Conservation (phyloP, 164 flowering plant genomes). For the Chimonanthus praecox region DNA sequence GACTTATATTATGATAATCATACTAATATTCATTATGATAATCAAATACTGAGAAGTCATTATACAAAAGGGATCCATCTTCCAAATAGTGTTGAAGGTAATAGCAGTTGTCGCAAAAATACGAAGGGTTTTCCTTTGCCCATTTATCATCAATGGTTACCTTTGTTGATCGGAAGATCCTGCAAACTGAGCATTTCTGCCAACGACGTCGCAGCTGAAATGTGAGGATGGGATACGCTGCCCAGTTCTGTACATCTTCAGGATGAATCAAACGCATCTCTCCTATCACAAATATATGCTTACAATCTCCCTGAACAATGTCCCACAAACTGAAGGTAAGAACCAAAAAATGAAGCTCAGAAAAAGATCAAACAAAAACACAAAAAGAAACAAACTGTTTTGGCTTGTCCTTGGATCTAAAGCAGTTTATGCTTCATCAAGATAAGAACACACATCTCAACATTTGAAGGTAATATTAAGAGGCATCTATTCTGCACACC, state of each 20-base stretch:
- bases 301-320: constrained; percentile 62
- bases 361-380: no score
- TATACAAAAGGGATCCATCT: constrained; percentile 37
- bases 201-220: constrained; percentile 37
- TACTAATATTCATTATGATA: constrained; percentile 24
- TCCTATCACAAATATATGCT: constrained; percentile 68
- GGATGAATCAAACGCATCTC: constrained; percentile 89
- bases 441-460: no score
- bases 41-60: constrained; percentile 40
- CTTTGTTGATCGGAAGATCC: constrained; percentile 50
- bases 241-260: constrained; percentile 63
- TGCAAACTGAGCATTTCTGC: constrained; percentile 66
- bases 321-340: background rate
- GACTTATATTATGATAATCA: background rate
- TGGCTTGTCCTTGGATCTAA: no score
- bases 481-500: no score
- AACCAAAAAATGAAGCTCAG: background rate
- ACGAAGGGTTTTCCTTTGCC: constrained; percentile 71
- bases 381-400: no score
- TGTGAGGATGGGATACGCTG: constrained; percentile 56
- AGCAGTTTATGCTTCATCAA: no score
- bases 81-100: constrained; percentile 54
- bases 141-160: constrained; percentile 81
- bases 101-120: constrained; percentile 76
- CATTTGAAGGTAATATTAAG: no score